Evolutionary conservation across 2,329 filamentous ascomycete genomes (phyloP), one percentile per base, ranked within the genome.

Genomic region (Parastagonospora avenae): DNA sequence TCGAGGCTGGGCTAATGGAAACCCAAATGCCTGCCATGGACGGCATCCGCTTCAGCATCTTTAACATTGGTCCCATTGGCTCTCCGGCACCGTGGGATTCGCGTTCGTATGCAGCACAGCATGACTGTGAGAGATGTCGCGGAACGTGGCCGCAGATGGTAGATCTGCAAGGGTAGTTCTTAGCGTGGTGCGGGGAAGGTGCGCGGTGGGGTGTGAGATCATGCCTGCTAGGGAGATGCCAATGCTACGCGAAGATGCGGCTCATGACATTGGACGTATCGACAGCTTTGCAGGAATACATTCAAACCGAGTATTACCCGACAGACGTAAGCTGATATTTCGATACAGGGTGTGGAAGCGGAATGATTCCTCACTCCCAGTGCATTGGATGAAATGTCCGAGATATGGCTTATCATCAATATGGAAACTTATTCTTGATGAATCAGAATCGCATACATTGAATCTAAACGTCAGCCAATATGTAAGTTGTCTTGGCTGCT

Each of bases 141-240:
- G 60, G 60, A 63, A 63, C 48, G 37, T 29, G 16, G 30, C 57
- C 58, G 57, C 58, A 14, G 42, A 39, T 16, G 42, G 33, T 50
- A 37, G 32, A 32, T 27, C n/a, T 35, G 37, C 15, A 8, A 35
- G 30, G 27, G 41, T 39, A 42, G 43, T 16, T 37, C 29, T 35
- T 56, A 57, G 54, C 47, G 59, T 28, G 32, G 48, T 60, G 57
- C 57, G 59, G 57, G 42, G 50, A 43, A 57, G 43, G 5, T 38
- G 50, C 55, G 48, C 41, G 41, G 41, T 48, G 45, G 35, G 16
- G 37, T 52, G 43, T 52, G 43, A 51, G 36, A 36, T 51, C 50
- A 50, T 49, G 9, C 8, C 6, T 16, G n/a, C 38, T 11, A 30
- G 14, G 19, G 27, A 19, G 15, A 15, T 36, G 19, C 31, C 19